These are phyloP conservation scores for Brassica incana DNA, from an alignment of 345 rosid species.

Conservation along the genomic window DNA sequence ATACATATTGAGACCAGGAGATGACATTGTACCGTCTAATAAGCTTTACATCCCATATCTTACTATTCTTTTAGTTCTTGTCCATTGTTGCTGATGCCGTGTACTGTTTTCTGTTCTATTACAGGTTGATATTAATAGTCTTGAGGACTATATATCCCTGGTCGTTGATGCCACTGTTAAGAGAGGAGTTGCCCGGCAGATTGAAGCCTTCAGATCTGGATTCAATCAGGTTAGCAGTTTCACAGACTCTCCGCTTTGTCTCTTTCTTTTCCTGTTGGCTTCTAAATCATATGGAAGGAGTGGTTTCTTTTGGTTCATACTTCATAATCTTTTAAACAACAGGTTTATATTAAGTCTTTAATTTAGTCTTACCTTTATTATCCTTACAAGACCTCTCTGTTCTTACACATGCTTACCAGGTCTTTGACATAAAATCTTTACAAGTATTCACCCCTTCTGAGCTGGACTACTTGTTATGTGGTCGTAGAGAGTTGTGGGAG, in stretches of 20 bases:
- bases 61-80: conserved; percentile 8
- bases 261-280: conserved; percentile 2
- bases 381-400: neutral
- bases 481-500: conserved; percentile 99
- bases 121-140: conserved; percentile 76
- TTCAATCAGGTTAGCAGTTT: conserved; percentile 76
- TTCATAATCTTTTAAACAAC: neutral
- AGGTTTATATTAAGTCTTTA: neutral
- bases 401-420: conserved; percentile 50
- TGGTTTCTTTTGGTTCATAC: neutral
- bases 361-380: neutral
- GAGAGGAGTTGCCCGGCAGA: conserved; percentile 73
- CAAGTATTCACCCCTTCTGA: conserved; percentile 93
- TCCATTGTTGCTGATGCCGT: conserved; percentile 16
- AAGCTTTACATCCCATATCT: conserved; percentile 3
- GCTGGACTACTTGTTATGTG: conserved; percentile 91
- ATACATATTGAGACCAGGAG: conserved; percentile 74
- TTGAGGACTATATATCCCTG: conserved; percentile 82
- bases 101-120: conserved; percentile 22
- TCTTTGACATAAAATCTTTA: conserved; percentile 82
- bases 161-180: conserved; percentile 93
- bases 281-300: neutral
- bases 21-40: conserved; percentile 60
- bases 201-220: conserved; percentile 93
- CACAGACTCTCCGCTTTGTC: neutral